Conservation (phyloP, 192 early-diverging fungal genomes). For the Linnemannia zychae region DNA sequence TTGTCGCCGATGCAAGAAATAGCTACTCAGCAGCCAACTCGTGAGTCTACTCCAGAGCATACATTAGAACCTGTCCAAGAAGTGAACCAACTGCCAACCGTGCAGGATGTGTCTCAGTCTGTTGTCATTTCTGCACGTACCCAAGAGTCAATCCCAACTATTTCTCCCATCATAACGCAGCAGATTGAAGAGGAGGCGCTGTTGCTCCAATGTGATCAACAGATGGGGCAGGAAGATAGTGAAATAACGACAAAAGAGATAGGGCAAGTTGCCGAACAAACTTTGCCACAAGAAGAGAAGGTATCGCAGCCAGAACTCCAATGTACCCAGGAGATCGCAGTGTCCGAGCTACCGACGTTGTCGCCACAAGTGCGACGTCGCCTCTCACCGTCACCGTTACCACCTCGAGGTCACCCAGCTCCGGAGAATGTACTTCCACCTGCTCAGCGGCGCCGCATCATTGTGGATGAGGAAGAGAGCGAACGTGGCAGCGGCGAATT, state of each 20-base stretch:
- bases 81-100: neutral
- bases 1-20: neutral
- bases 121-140: neutral
- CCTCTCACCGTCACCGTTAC: neutral
- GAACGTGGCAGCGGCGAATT: neutral
- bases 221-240: neutral
- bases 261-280: neutral
- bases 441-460: conserved; percentile 19
- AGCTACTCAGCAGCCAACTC: neutral
- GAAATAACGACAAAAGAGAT: neutral
- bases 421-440: neutral
- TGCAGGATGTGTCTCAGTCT: neutral
- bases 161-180: neutral
- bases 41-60: neutral
- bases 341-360: neutral
- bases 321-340: neutral
- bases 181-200: neutral
- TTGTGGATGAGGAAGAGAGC: conserved; percentile 19
- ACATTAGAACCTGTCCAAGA: neutral
- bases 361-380: neutral
- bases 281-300: neutral
- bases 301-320: neutral
- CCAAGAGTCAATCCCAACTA: neutral
- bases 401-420: neutral
- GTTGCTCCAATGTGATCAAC: neutral